Evolutionary conservation across 2,329 filamentous ascomycete genomes (phyloP), one percentile per base, ranked within the genome.

Genomic region (Beauveria brongniartii): DNA sequence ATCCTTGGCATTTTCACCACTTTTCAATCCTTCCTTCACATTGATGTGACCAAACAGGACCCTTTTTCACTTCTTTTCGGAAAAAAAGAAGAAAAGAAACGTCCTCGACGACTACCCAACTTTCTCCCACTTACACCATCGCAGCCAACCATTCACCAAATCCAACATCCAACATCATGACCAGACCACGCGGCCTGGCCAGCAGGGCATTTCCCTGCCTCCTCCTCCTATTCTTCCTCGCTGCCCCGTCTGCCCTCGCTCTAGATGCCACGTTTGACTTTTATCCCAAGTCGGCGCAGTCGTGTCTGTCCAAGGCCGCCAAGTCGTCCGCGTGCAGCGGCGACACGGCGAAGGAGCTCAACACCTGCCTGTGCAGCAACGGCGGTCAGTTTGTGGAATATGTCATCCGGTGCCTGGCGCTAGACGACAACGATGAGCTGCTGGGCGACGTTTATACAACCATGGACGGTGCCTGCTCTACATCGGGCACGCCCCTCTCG

Each of bases 361-460:
- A 81, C 65, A 43, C 65, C 3, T 81, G 79, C 57, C 70, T 80
- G 2, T 81, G 79, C 67, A 65, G 65, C 63, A 78, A 80, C 64
- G 67, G 69, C n/a, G 74, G 76, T 47, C 68, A 74, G 63, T 81
- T 81, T 66, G 69, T 80, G 61, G 73, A 72, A n/a, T 70, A 70
- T 30, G 64, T 75, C 7, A 79, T 78, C 1, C 59, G 61, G 4
- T 81, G 79, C 66, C 66, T 81, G 18, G 76, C 73, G 10, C 61
- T 63, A 20, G 41, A 67, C 3, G 73, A 72, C 47, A 65, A 67
- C 0, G 61, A 26, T 40, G 73, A 77, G 48, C 63, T 79, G 8
- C 63, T 79, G 7, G 61, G 67, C 24, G 66, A 67, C n/a, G 74
- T 77, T 43, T 81, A 78, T 64, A 63, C 69, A 10, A 74, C 69